Conservation (phyloP, 805 yeast genomes). For the Wickerhamomyces ciferrii region DNA sequence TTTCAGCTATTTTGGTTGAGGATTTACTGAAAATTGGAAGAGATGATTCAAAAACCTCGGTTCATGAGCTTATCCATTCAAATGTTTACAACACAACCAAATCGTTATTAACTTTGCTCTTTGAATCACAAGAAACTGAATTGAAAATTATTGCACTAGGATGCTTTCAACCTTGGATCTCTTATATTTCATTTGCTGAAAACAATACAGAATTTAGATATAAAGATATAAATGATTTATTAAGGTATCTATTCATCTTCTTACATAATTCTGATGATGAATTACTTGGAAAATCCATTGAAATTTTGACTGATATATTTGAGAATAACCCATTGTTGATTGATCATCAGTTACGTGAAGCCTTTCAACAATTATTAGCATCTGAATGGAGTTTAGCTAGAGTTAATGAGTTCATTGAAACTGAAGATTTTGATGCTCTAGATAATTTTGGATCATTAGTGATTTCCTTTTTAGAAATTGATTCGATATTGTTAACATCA, state of each 20-base stretch:
- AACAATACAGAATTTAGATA: conserved; percentile 15
- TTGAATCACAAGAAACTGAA: conserved; percentile 8
- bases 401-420: conserved; percentile 27
- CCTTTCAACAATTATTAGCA: conserved; percentile 29
- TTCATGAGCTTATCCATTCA: conserved; percentile 34
- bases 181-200: conserved; percentile 32
- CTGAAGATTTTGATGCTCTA: conserved; percentile 31
- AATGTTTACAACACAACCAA: conserved; percentile 29
- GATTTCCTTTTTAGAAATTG: conserved; percentile 41
- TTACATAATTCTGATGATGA: conserved; percentile 10
- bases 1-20: conserved; percentile 45
- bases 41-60: conserved; percentile 15
- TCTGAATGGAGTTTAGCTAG: conserved; percentile 39
- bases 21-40: conserved; percentile 36
- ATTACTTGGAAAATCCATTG: conserved; percentile 7
- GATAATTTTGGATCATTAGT: conserved; percentile 39
- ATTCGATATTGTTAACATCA: conserved; percentile 36
- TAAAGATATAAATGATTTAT: conserved; percentile 15
- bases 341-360: conserved; percentile 12
- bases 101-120: conserved; percentile 6
- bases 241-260: conserved; percentile 9
- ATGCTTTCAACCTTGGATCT: conserved; percentile 29
- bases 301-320: conserved; percentile 14
- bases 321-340: conserved; percentile 24
- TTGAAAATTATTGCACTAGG: conserved; percentile 21